phyloP scores from a whole-genome alignment of 2,329 filamentous ascomycete species.

The Alternaria postmessia region DNA sequence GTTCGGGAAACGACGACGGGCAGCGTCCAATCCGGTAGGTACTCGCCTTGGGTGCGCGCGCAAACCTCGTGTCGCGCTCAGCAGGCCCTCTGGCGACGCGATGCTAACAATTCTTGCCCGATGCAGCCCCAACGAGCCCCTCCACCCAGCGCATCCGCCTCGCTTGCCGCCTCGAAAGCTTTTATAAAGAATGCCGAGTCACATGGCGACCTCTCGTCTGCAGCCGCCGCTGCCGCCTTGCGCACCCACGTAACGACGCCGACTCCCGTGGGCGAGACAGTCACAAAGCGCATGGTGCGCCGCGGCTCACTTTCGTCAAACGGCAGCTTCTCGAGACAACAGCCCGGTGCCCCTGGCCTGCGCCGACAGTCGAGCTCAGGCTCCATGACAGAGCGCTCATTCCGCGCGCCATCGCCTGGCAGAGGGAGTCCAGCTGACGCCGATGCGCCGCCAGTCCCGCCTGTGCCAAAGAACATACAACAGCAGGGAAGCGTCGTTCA shows the following conservation, averaged over 20 bases:
- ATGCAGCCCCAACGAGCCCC: constrained; percentile 43
- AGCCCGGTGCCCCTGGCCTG: constrained; percentile 36
- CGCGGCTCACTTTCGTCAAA: constrained; percentile 77
- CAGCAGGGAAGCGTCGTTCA: constrained; percentile 36
- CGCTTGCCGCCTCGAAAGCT: constrained; percentile 81
- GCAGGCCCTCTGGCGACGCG: constrained; percentile 8
- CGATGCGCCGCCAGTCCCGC: constrained; percentile 78
- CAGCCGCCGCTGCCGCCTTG: constrained; percentile 86
- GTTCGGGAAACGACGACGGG: constrained; percentile 44
- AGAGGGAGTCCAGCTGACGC: constrained; percentile 37
- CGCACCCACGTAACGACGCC: constrained; percentile 79
- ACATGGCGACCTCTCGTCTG: constrained; percentile 75
- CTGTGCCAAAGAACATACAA: constrained; percentile 65
- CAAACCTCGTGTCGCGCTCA: constrained; percentile 3
- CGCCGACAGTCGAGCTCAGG: constrained; percentile 68
- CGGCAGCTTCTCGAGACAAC: constrained; percentile 56
- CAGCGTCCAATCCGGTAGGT: constrained; percentile 47
- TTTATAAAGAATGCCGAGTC: constrained; percentile 74
- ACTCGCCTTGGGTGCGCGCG: constrained; percentile 10
- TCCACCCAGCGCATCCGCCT: constrained; percentile 73
- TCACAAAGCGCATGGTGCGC: constrained; percentile 84
- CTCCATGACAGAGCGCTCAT: constrained; percentile 90
- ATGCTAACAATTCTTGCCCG: constrained; percentile 29
- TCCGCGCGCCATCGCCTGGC: constrained; percentile 73
- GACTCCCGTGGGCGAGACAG: constrained; percentile 79